Base-by-base conservation (phyloP, 2,329 filamentous ascomycete genomes). In the Xylariaceae sp. region DNA sequence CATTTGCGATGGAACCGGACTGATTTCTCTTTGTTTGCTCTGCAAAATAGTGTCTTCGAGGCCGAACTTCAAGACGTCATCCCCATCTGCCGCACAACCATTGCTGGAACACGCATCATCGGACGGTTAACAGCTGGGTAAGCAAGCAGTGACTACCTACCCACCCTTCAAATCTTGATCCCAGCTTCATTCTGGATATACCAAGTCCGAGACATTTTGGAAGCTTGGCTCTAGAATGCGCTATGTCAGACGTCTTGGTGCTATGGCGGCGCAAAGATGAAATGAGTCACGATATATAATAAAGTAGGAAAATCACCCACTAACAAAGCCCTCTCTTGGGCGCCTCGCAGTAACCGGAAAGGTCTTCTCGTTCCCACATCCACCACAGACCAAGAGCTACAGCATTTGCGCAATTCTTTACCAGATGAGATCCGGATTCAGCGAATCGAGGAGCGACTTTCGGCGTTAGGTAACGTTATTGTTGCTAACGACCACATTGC, bases 401-500 rank as follows among this genome's bases (percentile, higher is more conserved):
- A 97, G 78, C 94, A 99, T 77, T 82, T 99, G 69, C 89, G 94
- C 70, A 97, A 99, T 77, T 92, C 89, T 60, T 86, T 99, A 66
- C 94, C 94, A 45, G 93, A 97, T 74, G 78, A 80, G 60, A 90
- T 99, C 65, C 92, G 92, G 77, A 96, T 99, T 71, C 92, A 97
- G 79, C 87, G 94, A 67, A 96, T 99, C 79, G 94, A 99, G 80
- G 94, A 99, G 82, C 87, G 94, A 48, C 82, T 99, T 64, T 96
- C 92, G 15, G 94, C 94, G 3, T 85, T 99, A 30, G 94, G 94
- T 63, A 99, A 99, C 73, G 94, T 97, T 64, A 97, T 99, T 71
- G 95, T 92, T 71, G 86, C 86, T 71, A 97, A 97, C 76, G 94
- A 99, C 77, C 92, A 97, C 77, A 94, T 97, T 67, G 94, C 94